phyloP scores from a whole-genome alignment of 805 yeast genomes.

The Teunomyces kruisii region DNA sequence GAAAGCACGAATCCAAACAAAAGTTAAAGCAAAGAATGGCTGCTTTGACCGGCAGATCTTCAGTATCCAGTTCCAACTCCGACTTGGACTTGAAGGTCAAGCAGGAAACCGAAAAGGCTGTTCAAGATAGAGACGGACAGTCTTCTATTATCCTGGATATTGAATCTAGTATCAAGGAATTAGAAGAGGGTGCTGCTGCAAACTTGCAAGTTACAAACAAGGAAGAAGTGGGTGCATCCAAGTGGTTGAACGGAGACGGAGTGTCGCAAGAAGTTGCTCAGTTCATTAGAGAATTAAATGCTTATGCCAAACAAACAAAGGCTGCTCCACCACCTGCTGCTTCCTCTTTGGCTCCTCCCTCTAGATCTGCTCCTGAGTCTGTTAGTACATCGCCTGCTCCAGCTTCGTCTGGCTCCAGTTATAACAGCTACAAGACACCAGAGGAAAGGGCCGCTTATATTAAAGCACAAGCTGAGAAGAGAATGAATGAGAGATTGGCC shows the following conservation, averaged over 20 bases:
- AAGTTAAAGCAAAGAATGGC: slow-evolving; percentile 86
- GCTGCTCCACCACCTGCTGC: background rate
- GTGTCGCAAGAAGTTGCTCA: slow-evolving; percentile 60
- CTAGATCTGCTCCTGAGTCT: no score
- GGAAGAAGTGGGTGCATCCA: slow-evolving; percentile 54
- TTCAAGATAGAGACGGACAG: slow-evolving; percentile 54
- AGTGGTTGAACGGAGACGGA: slow-evolving; percentile 83
- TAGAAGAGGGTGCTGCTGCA: slow-evolving; percentile 50
- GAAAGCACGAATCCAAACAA: slow-evolving; percentile 79
- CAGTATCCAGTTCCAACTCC: slow-evolving; percentile 45
- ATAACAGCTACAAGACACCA: slow-evolving; percentile 41
- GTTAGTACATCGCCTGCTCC: slow-evolving; percentile 9
- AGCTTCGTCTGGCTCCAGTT: slow-evolving; percentile 16
- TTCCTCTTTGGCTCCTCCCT: slow-evolving; percentile 1
- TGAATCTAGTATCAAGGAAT: slow-evolving; percentile 63
- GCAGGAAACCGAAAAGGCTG: slow-evolving; percentile 51
- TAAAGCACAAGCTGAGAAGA: slow-evolving; percentile 70
- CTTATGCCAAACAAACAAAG: slow-evolving; percentile 1
- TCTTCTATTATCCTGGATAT: slow-evolving; percentile 67
- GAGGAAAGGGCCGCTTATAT: slow-evolving; percentile 77
- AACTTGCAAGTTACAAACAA: slow-evolving; percentile 40
- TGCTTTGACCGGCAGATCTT: slow-evolving; percentile 77
- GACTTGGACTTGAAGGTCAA: slow-evolving; percentile 55
- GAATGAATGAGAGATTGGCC: slow-evolving; percentile 85
- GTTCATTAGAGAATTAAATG: slow-evolving; percentile 57